phyloP scores from a whole-genome alignment of 2,329 filamentous ascomycete species.

The Leptographium lundbergii region DNA sequence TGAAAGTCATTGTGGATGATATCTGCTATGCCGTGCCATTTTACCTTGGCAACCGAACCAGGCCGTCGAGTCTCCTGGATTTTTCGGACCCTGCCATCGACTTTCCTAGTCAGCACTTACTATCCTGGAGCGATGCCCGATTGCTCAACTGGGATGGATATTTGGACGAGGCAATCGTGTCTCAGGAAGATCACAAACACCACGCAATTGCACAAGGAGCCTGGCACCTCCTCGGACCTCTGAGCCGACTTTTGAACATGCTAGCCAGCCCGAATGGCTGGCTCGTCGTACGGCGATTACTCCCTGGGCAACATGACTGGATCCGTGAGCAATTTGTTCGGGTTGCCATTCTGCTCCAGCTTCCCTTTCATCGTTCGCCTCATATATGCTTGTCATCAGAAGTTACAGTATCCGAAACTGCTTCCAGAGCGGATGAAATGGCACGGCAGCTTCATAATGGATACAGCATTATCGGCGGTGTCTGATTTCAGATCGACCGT shows the following conservation, averaged over 20 bases:
- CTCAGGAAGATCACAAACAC: neutral
- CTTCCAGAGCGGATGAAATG: neutral
- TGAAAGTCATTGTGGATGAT: neutral
- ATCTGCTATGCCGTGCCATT: constrained; percentile 1
- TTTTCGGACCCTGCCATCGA: neutral
- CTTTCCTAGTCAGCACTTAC: neutral
- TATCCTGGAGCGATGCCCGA: neutral
- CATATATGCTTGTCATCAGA: neutral
- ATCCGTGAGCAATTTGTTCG: neutral
- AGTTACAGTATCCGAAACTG: neutral
- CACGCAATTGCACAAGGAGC: constrained; percentile 1
- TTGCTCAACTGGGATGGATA: neutral
- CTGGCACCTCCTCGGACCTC: neutral
- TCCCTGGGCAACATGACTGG: neutral
- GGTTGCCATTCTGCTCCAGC: neutral
- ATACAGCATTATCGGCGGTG: neutral
- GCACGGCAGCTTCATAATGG: neutral
- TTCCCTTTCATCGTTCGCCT: neutral
- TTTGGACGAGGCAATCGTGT: neutral
- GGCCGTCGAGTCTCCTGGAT: neutral
- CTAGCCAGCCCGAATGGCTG: neutral
- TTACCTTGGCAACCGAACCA: neutral
- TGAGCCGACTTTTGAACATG: neutral
- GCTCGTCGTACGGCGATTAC: neutral
- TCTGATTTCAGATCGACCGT: neutral